Conservation (phyloP, 2,329 filamentous ascomycete genomes). For the Fusarium nelsonii region DNA sequence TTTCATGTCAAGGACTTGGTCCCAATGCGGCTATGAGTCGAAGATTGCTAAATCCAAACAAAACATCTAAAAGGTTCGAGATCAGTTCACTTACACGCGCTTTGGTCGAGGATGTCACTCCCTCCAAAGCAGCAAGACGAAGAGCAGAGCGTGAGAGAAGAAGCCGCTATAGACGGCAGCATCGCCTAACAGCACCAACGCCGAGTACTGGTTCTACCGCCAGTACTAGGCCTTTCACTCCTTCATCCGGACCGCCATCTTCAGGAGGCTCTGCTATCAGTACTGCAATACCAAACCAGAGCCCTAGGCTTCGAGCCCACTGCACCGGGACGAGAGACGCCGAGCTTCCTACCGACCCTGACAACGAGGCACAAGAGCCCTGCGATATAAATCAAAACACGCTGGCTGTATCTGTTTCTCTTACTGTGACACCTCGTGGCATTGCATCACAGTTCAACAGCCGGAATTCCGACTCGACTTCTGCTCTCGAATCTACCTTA, state of each 20-base stretch:
- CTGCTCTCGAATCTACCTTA: neutral
- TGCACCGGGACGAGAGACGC: too few relatives aligned
- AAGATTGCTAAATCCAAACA: neutral
- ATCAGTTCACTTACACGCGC: too few relatives aligned
- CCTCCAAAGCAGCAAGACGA: neutral
- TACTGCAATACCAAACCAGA: neutral
- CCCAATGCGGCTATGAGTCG: neutral
- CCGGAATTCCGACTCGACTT: neutral
- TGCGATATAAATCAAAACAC: neutral
- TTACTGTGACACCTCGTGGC: neutral
- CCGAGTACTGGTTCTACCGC: neutral
- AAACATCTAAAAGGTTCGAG: neutral
- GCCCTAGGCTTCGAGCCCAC: neutral
- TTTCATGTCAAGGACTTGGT: neutral
- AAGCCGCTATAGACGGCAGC: too few relatives aligned
- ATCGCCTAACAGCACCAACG: accelerated
- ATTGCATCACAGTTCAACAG: neutral
- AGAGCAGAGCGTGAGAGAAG: neutral
- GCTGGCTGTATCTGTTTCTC: neutral
- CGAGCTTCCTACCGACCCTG: neutral
- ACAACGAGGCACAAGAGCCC: neutral
- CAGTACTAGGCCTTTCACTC: neutral
- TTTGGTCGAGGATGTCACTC: neutral
- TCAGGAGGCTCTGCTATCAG: neutral
- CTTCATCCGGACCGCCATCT: neutral